phyloP scores from a whole-genome alignment of 177 flowering plant species.

The Tripterygium wilfordii region DNA sequence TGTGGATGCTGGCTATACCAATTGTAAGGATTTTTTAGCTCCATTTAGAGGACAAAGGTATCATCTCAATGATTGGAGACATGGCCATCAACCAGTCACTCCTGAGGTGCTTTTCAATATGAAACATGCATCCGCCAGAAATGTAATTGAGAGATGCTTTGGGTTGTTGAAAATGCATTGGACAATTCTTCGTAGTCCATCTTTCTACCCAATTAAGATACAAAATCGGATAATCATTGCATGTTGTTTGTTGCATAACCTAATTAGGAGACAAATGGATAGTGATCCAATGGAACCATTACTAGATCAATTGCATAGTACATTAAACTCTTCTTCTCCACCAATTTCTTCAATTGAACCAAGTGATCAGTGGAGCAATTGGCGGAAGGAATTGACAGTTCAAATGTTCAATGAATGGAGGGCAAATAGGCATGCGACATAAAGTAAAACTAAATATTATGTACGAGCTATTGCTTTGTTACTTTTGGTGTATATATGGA shows the following conservation, averaged over 20 bases:
- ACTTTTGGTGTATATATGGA: too few relatives aligned
- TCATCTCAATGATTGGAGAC: background rate
- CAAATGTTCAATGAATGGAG: too few relatives aligned
- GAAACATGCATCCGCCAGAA: background rate
- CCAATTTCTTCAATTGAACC: too few relatives aligned
- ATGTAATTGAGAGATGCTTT: conserved; percentile 8
- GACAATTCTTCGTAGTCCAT: conserved; percentile 7
- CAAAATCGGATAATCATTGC: conserved; percentile 4
- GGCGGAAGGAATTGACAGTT: too few relatives aligned
- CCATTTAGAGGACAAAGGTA: background rate
- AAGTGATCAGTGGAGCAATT: too few relatives aligned
- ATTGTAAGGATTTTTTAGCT: background rate
- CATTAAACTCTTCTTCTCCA: too few relatives aligned
- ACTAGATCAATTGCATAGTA: too few relatives aligned
- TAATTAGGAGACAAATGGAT: conserved; percentile 5
- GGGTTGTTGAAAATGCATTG: conserved; percentile 4
- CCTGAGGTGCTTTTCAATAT: background rate
- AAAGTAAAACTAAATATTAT: too few relatives aligned
- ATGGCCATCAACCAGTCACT: background rate
- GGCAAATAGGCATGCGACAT: background rate
- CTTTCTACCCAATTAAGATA: conserved; percentile 1
- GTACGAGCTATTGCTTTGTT: too few relatives aligned
- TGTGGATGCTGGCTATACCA: background rate
- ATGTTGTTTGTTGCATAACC: conserved; percentile 9
- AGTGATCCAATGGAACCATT: background rate